Conservation (phyloP, 78 protist genomes). For the Chrysochromulina parva region DNA sequence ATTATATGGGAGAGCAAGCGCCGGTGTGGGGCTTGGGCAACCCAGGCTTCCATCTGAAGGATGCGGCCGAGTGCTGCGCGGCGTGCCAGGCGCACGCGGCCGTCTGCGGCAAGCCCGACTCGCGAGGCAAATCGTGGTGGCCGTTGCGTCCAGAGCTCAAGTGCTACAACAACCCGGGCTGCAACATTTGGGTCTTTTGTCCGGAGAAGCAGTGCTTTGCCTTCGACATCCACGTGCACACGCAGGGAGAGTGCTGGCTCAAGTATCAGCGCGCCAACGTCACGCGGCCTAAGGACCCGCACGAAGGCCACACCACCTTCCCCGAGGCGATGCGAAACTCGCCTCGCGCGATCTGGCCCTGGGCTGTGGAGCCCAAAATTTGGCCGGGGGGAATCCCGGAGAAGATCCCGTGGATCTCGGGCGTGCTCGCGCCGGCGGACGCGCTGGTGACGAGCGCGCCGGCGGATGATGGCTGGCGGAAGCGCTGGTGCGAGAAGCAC, state of each 20-base stretch:
- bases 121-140: neutral
- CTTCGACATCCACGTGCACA: slow-evolving; percentile 19
- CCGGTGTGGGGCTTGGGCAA: neutral
- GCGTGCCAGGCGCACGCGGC: slow-evolving; percentile 8
- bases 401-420: slow-evolving; percentile 2
- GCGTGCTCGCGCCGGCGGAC: neutral
- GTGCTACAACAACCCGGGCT: neutral
- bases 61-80: neutral
- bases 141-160: neutral
- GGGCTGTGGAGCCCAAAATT: neutral
- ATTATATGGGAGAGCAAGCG: neutral
- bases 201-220: slow-evolving; percentile 22
- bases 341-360: slow-evolving; percentile 10
- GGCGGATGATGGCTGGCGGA: neutral
- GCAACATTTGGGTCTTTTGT: slow-evolving; percentile 5
- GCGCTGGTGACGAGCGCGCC: neutral
- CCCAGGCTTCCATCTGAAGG: neutral
- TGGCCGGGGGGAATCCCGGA: slow-evolving; percentile 2
- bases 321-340: neutral
- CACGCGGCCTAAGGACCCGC: slow-evolving; percentile 5
- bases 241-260: slow-evolving; percentile 19
- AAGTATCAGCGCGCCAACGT: neutral
- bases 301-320: neutral
- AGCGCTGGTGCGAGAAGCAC: neutral
- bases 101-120: neutral